These are phyloP conservation scores for Nakataea oryzae DNA, from an alignment of 2,329 filamentous ascomycete species.

Conservation along the genomic window DNA sequence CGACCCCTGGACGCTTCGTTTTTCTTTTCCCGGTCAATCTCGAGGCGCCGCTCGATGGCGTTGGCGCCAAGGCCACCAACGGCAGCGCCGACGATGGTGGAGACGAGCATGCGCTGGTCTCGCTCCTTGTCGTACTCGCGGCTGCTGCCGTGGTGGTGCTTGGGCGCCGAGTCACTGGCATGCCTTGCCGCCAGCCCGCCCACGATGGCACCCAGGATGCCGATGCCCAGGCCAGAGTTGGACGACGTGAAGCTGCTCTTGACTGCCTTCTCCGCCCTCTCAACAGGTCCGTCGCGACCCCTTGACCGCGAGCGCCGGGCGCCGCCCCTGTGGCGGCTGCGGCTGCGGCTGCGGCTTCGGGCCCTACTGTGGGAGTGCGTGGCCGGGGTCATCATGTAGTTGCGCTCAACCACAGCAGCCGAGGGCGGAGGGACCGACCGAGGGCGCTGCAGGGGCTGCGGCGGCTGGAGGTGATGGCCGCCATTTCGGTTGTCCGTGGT, in stretches of 20 bases:
- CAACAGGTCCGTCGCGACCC: constrained; percentile 19
- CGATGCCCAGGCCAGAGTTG: constrained; percentile 35
- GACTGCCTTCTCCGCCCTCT: constrained; percentile 28
- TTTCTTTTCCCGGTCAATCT: constrained; percentile 23
- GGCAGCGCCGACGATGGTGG: constrained; percentile 42
- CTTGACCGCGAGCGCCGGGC: constrained; percentile 1
- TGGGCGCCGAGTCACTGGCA: constrained; percentile 26
- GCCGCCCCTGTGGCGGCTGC: background rate
- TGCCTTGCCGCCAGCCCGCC: constrained; percentile 43
- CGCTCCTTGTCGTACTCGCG: constrained; percentile 18
- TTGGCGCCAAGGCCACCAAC: constrained; percentile 45
- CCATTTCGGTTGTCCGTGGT: background rate
- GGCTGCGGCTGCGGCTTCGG: constrained; percentile 1
- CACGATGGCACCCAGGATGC: constrained; percentile 42
- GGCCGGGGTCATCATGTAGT: background rate
- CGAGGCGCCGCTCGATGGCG: constrained; percentile 32
- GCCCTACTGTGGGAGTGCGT: background rate
- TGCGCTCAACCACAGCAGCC: background rate
- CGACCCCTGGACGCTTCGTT: constrained; percentile 16
- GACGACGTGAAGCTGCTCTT: constrained; percentile 37
- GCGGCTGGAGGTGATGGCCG: constrained; percentile 11
- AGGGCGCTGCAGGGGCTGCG: constrained; percentile 15
- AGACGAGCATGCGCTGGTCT: constrained; percentile 24
- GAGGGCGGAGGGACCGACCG: constrained; percentile 15
- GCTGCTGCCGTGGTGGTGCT: constrained; percentile 12